These are phyloP conservation scores for Lentinula sp. DNA, from an alignment of 768 basidiomycete genomes.

Conservation along the genomic window DNA sequence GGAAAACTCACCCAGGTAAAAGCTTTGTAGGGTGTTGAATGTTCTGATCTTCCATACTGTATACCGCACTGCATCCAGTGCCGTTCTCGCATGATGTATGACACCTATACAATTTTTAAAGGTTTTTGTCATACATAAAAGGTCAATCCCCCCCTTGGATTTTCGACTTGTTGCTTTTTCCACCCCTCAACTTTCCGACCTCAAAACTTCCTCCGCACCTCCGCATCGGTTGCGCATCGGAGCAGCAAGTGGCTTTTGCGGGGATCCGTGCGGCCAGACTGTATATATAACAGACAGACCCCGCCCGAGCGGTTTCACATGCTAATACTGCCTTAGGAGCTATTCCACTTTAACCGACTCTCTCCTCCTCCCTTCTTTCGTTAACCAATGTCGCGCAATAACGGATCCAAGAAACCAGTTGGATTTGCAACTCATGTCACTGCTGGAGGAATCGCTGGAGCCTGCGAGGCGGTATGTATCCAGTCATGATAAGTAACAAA, in stretches of 20 bases:
- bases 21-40: background rate
- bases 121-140: background rate
- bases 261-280: background rate
- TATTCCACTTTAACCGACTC: background rate
- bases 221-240: background rate
- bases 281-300: background rate
- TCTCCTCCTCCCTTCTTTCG: background rate
- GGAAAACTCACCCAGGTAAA: background rate
- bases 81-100: background rate
- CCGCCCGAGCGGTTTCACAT: slow-evolving; percentile 1
- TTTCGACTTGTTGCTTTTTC: background rate
- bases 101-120: background rate
- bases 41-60: background rate
- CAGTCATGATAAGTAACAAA: background rate
- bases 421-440: slow-evolving; percentile 87
- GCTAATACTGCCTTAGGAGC: background rate
- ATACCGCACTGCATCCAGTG: background rate
- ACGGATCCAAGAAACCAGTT: slow-evolving; percentile 65
- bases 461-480: slow-evolving; percentile 78
- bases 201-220: background rate
- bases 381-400: slow-evolving; percentile 39
- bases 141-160: background rate
- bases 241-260: background rate
- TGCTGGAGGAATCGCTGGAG: slow-evolving; percentile 91
- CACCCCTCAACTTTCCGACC: background rate